Evolutionary conservation across 2,329 filamentous ascomycete genomes (phyloP), one percentile per base, ranked within the genome.

Genomic region (Myriangium duriaei): DNA sequence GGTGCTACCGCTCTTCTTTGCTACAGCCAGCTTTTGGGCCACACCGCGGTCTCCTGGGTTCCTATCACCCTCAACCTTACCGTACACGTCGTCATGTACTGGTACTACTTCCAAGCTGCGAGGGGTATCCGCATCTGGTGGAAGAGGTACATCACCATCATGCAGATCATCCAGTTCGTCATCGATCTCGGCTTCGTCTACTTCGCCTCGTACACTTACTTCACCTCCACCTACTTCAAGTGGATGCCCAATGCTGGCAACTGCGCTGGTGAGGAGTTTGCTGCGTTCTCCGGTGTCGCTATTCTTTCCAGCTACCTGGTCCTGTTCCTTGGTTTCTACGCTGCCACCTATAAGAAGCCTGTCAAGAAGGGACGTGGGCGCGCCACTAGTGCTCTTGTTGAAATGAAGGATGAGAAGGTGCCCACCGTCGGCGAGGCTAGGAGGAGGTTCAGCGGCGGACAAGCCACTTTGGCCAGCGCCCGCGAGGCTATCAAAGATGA

Each of bases 51-150:
- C 41, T 93, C 87, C 44, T 96, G 88, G 88, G 84, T 94, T 40
- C 79, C 81, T 45, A 96, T 96, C 59, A 80, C 76, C 38, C 76
- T 96, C 52, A 96, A 96, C 73, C 67, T 96, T 56, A 76, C 76
- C 47, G 88, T 96, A 39, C 88, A 96, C 67, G 88, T 96, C 42
- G 82, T 95, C 59, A 96, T 96, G 88, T 96, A 96, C 79, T 95
- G 87, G 87, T 96, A 96, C 78, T 96, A 96, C 76, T 96, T 96
- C 79, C 88, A 96, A 73, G 88, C 84, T 57, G 87, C 88, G 39
- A 86, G 88, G 51, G 91, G 91, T 51, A 76, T 96, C 62, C 80
- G 79, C 55, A 91, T 95, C 65, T 95, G 87, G 87, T 96, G 88
- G 88, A 96, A 96, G 81, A 85, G 95, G 68, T 96, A 88, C 81